A percentile compares a stretch with the other conserved stretches of the same genome.
phyloP scores from a whole-genome alignment of 495 filamentous ascomycete genomes.

The Penicillium maclennaniae region DNA sequence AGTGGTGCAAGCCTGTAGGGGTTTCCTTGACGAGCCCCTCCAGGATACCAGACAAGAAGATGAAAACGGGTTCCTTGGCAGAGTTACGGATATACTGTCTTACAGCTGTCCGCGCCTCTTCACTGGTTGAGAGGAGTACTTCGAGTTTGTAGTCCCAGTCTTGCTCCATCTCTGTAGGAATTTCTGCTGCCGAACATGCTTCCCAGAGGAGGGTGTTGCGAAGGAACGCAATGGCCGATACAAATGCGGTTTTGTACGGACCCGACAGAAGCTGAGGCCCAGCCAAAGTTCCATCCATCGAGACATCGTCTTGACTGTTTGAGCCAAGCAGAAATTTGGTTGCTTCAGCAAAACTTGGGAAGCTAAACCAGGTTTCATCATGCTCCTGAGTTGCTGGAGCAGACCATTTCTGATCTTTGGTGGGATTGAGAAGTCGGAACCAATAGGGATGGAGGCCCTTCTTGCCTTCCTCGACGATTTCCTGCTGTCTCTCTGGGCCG shows the following conservation, averaged over 20 bases:
- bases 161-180: constrained; percentile 58
- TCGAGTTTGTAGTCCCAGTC: constrained; percentile 85
- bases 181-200: constrained; percentile 53
- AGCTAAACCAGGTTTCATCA: constrained; percentile 35
- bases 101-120: constrained; percentile 54
- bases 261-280: constrained; percentile 29
- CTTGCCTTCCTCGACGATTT: constrained; percentile 84
- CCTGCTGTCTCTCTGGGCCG: constrained; percentile 59
- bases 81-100: constrained; percentile 44
- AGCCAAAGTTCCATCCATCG: constrained; percentile 16
- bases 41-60: constrained; percentile 53
- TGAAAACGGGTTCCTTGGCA: constrained; percentile 27
- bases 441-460: constrained; percentile 84
- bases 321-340: constrained; percentile 31
- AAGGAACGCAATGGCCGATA: constrained; percentile 64
- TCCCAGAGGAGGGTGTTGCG: constrained; percentile 70
- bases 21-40: constrained; percentile 53
- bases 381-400: constrained; percentile 12
- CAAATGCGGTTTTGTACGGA: constrained; percentile 39
- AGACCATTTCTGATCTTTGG: constrained; percentile 27
- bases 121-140: constrained; percentile 60
- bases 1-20: constrained; percentile 47
- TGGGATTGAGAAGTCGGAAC: constrained; percentile 62
- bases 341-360: constrained; percentile 43
- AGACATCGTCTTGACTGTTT: constrained; percentile 17